Base-by-base conservation (phyloP, 352 stramenopile genomes). In the Phytophthora macrochlamydospora region DNA sequence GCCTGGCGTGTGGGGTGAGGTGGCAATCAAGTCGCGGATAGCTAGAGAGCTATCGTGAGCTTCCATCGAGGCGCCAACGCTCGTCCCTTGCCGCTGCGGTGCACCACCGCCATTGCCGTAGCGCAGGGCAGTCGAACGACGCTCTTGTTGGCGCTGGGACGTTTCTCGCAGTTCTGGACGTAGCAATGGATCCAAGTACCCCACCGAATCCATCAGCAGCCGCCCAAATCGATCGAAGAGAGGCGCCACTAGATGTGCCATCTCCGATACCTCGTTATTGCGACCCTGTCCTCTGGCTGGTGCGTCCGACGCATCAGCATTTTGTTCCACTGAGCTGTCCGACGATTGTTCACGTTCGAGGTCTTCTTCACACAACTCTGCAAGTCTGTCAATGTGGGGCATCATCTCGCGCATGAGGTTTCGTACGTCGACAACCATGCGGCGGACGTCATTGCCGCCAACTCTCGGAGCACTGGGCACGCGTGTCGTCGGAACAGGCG, bases 141-240 rank as follows among this genome's bases (percentile, higher is more conserved):
- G 66, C 18, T 85, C 60, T 38, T 81, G 70, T 35, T 71, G 70
- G 29, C 72, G 59, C 29, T 84, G 75, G 5, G 66, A 81, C 14
- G 79, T 65, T 2, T 57, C 67, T 54, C 66, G 70, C 9, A 91
- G 57, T 42, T 92, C 83, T 28, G 79, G 71, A 24, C 72, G 73
- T 32, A 91, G 61, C n/a, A 93, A 62, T 1, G 85, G 75, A 53
- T 93, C 80, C 32, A 96, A 63, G 43, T 73, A 75, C 3, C 67
- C 58, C 7, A 84, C 80, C 5, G 86, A 92, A 61, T 96, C 89
- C 32, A 83, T 76, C 29, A 96, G 63, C 13, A 93, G 42, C 0
- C 89, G 75, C 11, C 89, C 89, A 43, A 96, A 85, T 35, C 89
- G 85, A 66, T 96, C 89, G 51, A 96, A 94, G 24, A 93, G 56